A percentile compares a stretch with the other conserved stretches of the same genome.
phyloP scores from a whole-genome alignment of 345 rosid genomes.

The Eucalyptus decipiens region DNA sequence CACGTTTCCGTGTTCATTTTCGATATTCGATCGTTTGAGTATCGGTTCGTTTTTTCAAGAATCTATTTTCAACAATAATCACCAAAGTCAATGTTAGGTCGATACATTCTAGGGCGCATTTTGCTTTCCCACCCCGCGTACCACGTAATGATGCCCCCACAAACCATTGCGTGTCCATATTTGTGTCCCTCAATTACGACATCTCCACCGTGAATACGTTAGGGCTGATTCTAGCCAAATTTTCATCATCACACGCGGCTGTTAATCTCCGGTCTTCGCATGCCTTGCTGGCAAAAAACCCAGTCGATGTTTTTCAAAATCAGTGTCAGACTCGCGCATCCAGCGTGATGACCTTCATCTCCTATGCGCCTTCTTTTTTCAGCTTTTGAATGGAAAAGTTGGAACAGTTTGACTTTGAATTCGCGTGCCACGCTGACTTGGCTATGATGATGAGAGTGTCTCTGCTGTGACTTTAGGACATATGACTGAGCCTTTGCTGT shows the following conservation, averaged over 20 bases:
- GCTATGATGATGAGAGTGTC: neutral
- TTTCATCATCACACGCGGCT: neutral
- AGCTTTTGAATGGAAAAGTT: neutral
- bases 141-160: neutral
- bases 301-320: neutral
- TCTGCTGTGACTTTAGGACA: neutral
- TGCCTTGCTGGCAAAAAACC: no score
- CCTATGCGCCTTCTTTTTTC: neutral
- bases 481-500: neutral
- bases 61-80: neutral
- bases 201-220: neutral
- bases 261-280: neutral
- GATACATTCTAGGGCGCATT: neutral
- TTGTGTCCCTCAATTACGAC: neutral
- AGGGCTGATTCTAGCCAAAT: neutral
- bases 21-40: no score
- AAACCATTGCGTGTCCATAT: neutral
- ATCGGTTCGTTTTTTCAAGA: accelerated
- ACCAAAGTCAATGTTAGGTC: neutral
- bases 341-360: neutral
- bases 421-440: neutral
- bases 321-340: neutral
- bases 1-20: no score
- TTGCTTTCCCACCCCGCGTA: neutral
- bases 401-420: neutral